Conservation (phyloP, 163 green algal species). For the Chlamydomonas reinhardtii region DNA sequence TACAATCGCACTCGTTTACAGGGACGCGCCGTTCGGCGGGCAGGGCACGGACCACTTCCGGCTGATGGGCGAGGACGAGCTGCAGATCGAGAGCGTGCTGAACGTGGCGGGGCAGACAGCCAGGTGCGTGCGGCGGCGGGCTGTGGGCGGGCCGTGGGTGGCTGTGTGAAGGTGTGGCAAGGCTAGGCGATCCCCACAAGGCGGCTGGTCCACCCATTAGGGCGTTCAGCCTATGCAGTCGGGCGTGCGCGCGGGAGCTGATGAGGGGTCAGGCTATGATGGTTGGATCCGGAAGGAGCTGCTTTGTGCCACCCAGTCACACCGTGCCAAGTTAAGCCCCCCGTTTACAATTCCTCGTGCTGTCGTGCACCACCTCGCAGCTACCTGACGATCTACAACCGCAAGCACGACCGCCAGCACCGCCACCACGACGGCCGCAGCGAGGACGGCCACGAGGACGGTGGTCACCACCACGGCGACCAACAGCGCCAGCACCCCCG, state of each 20-base stretch:
- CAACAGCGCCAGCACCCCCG: not conserved
- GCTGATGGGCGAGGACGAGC: constrained; percentile 10
- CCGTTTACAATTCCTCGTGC: not conserved
- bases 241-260: no score
- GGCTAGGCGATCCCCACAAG: no score
- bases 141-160: not conserved
- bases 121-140: not conserved
- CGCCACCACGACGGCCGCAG: not conserved
- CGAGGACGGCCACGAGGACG: not conserved
- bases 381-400: constrained; percentile 26
- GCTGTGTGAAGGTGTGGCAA: no score
- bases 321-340: no score
- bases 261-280: no score
- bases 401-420: not conserved
- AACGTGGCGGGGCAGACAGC: not conserved
- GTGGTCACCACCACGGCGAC: not conserved
- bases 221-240: no score
- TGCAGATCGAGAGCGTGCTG: constrained; percentile 40
- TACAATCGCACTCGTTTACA: not conserved
- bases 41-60: constrained; percentile 20
- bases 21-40: constrained; percentile 22
- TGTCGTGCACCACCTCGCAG: no score
- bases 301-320: no score
- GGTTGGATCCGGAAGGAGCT: no score
- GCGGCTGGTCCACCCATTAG: no score